A percentile compares a stretch with the other conserved stretches of the same genome.
Evolutionary conservation across 495 filamentous ascomycete species (phyloP).

Genomic region (Penicillium desertorum): DNA sequence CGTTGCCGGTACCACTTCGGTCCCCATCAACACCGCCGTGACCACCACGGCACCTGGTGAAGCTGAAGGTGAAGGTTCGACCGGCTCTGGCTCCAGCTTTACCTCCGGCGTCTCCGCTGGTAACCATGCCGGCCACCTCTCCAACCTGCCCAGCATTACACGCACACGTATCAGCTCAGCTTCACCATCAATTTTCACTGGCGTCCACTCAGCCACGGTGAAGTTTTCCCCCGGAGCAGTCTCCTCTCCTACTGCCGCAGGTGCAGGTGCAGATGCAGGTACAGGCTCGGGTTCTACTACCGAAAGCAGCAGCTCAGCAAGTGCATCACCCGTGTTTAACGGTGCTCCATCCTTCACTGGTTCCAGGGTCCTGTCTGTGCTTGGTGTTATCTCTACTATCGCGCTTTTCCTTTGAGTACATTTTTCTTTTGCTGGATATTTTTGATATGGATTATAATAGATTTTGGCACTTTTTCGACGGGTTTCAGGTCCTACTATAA

Average conservation of each 20-base stretch:
- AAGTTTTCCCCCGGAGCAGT: background rate
- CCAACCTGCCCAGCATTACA: background rate
- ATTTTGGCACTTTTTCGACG: background rate
- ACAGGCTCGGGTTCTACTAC: background rate
- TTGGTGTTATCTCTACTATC: background rate
- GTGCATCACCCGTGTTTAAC: conserved; percentile 6
- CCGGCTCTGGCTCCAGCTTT: background rate
- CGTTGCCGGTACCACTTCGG: conserved; percentile 16
- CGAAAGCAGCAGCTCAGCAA: conserved; percentile 2
- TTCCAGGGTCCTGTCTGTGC: background rate
- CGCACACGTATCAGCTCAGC: background rate
- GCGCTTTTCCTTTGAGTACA: conserved; percentile 7
- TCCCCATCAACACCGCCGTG: conserved; percentile 4
- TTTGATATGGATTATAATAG: background rate
- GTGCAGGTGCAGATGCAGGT: background rate
- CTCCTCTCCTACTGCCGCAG: background rate
- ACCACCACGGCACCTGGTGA: background rate
- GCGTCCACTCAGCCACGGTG: background rate
- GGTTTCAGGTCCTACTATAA: too few relatives aligned
- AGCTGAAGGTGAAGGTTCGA: background rate
- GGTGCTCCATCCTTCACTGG: conserved; percentile 3
- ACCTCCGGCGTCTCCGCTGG: background rate
- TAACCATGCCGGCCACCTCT: background rate
- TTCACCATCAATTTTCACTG: background rate
- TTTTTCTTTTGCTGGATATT: background rate